Conservation (phyloP, 2,329 filamentous ascomycete genomes). For the Fusarium heterosporum region DNA sequence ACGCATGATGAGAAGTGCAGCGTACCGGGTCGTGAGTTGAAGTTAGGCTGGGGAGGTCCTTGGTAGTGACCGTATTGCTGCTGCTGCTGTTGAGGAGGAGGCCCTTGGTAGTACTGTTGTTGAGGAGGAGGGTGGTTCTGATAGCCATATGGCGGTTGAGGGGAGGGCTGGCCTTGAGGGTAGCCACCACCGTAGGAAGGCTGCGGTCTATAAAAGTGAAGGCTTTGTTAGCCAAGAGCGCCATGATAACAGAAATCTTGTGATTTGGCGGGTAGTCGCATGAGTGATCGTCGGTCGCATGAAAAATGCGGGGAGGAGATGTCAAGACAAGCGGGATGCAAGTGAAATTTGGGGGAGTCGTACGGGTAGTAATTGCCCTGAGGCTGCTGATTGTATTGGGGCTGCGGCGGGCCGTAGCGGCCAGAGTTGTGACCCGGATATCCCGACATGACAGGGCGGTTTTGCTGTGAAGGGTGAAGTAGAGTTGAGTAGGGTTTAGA, state of each 20-base stretch:
- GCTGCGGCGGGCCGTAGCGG: slow-evolving; percentile 54
- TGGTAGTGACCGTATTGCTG: slow-evolving; percentile 49
- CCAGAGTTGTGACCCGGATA: slow-evolving; percentile 69
- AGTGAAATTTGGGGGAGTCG: slow-evolving; percentile 43
- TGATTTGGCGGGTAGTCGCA: slow-evolving; percentile 14
- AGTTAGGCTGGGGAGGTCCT: slow-evolving; percentile 58
- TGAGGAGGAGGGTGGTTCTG: slow-evolving; percentile 54
- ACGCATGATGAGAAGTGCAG: neutral
- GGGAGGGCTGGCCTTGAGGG: slow-evolving; percentile 58
- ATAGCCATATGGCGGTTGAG: slow-evolving; percentile 62
- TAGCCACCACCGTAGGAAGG: slow-evolving; percentile 62
- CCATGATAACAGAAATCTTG: slow-evolving; percentile 9
- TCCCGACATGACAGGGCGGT: slow-evolving; percentile 65
- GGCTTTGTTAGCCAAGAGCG: slow-evolving; percentile 39
- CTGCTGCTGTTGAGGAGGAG: slow-evolving; percentile 53
- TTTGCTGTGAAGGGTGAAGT: neutral
- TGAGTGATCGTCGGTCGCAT: slow-evolving; percentile 17
- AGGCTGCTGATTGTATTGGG: slow-evolving; percentile 47
- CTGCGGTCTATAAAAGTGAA: slow-evolving; percentile 52
- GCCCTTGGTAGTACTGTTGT: slow-evolving; percentile 56
- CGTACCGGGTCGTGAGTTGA: slow-evolving; percentile 63
- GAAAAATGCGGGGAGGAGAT: slow-evolving; percentile 26
- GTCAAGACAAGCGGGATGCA: slow-evolving; percentile 26
- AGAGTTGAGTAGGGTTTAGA: neutral
- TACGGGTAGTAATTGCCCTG: slow-evolving; percentile 64